Percentiles rank a stretch among this genome's conserved stretches.
These are phyloP conservation scores for Myxozyma lipomycoides DNA, from an alignment of 805 yeast species.

Conservation along the genomic window DNA sequence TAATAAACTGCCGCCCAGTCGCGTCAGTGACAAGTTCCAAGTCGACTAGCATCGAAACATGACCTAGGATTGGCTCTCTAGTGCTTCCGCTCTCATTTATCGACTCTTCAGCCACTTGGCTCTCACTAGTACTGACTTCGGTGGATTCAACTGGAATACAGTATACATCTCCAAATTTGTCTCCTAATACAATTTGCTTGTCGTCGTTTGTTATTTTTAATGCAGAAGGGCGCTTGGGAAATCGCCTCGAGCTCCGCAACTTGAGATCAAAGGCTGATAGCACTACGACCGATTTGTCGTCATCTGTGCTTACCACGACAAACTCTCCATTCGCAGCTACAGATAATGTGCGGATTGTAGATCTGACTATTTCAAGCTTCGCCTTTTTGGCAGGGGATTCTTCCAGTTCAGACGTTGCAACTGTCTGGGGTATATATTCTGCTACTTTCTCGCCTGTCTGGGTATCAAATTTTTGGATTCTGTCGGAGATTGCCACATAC, in stretches of 20 bases:
- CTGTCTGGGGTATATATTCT: slow-evolving; percentile 5
- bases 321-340: slow-evolving; percentile 51
- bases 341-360: slow-evolving; percentile 61
- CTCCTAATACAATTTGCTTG: slow-evolving; percentile 63
- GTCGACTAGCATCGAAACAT: slow-evolving; percentile 93
- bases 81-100: slow-evolving; percentile 18
- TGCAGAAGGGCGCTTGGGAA: slow-evolving; percentile 92
- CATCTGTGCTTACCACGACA: slow-evolving; percentile 70
- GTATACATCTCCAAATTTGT: slow-evolving; percentile 95
- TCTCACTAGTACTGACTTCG: slow-evolving; percentile 30
- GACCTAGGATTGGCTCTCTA: slow-evolving; percentile 77
- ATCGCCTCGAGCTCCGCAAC: slow-evolving; percentile 30
- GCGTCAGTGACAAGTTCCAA: slow-evolving; percentile 47
- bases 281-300: slow-evolving; percentile 73
- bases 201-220: slow-evolving; percentile 56
- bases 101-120: too few species aligned
- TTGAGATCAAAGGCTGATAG: slow-evolving; percentile 38
- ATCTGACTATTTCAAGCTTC: slow-evolving; percentile 36
- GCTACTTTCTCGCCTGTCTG: slow-evolving; percentile 7
- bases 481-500: slow-evolving; percentile 9
- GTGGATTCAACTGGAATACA: slow-evolving; percentile 39
- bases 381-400: slow-evolving; percentile 18
- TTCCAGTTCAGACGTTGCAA: neutral
- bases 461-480: slow-evolving; percentile 16
- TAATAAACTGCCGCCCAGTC: slow-evolving; percentile 50